Conservation (phyloP, 2,329 filamentous ascomycete species). For the Chaetomiaceae sp. region DNA sequence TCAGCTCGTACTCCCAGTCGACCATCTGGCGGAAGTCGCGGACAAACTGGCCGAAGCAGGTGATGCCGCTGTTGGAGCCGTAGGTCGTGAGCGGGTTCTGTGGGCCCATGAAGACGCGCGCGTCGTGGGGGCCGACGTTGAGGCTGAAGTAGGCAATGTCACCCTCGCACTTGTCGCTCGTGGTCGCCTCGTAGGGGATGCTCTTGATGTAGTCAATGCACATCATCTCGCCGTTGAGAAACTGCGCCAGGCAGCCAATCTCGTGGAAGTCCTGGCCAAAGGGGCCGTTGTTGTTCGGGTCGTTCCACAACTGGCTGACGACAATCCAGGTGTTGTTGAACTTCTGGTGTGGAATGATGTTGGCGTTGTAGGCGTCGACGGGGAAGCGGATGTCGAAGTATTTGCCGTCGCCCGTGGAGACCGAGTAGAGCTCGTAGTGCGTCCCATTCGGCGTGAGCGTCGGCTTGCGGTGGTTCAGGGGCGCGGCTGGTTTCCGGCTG, state of each 20-base stretch:
- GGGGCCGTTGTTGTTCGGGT: constrained; percentile 15
- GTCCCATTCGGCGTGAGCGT: constrained; percentile 9
- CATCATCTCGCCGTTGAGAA: constrained; percentile 34
- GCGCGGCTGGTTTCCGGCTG: background rate
- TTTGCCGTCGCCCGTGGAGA: constrained; percentile 37
- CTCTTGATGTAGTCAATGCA: constrained; percentile 37
- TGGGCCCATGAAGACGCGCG: constrained; percentile 51
- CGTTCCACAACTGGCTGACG: constrained; percentile 40
- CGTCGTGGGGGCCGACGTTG: constrained; percentile 51
- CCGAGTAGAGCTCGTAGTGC: constrained; percentile 40
- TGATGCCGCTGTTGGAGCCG: constrained; percentile 48
- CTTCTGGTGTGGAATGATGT: constrained; percentile 50
- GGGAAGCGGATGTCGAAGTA: constrained; percentile 47
- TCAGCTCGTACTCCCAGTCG: constrained; percentile 33
- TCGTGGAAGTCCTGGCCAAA: constrained; percentile 35
- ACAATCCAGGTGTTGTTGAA: constrained; percentile 44
- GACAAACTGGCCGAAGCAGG: constrained; percentile 53
- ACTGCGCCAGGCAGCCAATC: constrained; percentile 32
- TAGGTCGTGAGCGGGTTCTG: constrained; percentile 44
- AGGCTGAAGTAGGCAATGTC: constrained; percentile 37
- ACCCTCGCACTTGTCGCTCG: constrained; percentile 38
- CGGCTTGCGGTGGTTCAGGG: background rate
- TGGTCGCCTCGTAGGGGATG: constrained; percentile 43
- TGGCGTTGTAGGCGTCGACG: constrained; percentile 44
- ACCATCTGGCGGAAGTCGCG: constrained; percentile 47